Percentiles rank a stretch among this genome's conserved stretches.
Evolutionary conservation across 2,329 filamentous ascomycete genomes (phyloP).

Genomic region (Epichloe hybrida): DNA sequence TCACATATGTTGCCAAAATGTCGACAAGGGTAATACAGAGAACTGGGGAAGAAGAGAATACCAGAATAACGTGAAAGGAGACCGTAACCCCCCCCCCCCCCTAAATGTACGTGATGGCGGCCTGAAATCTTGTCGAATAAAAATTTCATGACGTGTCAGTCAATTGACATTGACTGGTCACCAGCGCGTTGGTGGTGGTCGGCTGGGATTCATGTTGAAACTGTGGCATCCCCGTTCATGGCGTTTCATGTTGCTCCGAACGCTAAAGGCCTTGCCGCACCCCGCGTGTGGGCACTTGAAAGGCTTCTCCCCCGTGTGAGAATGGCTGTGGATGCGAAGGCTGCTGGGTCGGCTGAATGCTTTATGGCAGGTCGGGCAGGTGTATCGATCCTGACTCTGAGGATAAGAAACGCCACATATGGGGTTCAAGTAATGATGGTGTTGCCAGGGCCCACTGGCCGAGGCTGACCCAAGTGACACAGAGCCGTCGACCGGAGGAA

Average conservation of each 20-base stretch:
- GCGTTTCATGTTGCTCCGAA: slow-evolving; percentile 99
- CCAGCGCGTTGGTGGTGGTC: slow-evolving; percentile 1
- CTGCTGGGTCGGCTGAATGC: slow-evolving; percentile 92
- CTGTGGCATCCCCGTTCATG: slow-evolving; percentile 91
- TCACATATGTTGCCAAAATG: background rate
- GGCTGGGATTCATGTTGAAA: slow-evolving; percentile 31
- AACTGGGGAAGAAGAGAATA: too few relatives aligned
- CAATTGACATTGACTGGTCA: background rate
- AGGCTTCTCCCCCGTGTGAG: slow-evolving; percentile 98
- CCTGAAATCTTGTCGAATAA: background rate
- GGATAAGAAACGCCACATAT: slow-evolving; percentile 70
- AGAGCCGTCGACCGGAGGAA: slow-evolving; percentile 42
- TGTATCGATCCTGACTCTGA: slow-evolving; percentile 90
- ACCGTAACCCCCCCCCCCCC: too few relatives aligned
- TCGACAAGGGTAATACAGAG: too few relatives aligned
- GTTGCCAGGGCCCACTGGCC: slow-evolving; percentile 61
- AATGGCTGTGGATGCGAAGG: slow-evolving; percentile 91
- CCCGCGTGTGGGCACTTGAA: slow-evolving; percentile 92
- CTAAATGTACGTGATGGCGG: background rate
- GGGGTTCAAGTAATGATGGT: slow-evolving; percentile 84
- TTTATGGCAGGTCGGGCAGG: slow-evolving; percentile 95
- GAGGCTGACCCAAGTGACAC: slow-evolving; percentile 38
- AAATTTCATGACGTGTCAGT: background rate
- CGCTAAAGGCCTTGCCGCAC: slow-evolving; percentile 94
- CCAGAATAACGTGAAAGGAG: too few relatives aligned